These are phyloP conservation scores for Tricholoma saponaceum DNA, from an alignment of 768 basidiomycete species.

Conservation along the genomic window DNA sequence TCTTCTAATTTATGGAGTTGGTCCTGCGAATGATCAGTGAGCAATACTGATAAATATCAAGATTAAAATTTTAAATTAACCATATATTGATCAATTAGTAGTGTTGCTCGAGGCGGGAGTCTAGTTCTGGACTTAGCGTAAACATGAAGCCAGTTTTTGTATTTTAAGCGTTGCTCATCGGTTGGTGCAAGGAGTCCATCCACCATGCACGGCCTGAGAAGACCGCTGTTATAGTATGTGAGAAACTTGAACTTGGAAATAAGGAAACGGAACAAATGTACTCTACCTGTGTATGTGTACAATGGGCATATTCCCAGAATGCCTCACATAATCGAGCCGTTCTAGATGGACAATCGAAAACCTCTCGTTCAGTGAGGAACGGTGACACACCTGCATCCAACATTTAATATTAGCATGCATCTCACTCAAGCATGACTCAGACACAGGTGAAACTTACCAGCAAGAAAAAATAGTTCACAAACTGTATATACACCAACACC, in stretches of 20 bases:
- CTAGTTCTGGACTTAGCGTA: conserved; percentile 10
- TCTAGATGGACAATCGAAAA: conserved; percentile 10
- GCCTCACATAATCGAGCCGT: conserved; percentile 11
- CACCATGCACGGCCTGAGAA: conserved; percentile 2
- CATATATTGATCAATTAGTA: conserved; percentile 11
- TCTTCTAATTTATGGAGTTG: neutral
- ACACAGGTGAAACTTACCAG: conserved; percentile 6
- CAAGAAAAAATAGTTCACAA: conserved; percentile 8
- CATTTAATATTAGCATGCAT: neutral
- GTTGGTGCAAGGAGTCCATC: conserved; percentile 9
- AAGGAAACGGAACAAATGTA: neutral
- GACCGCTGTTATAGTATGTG: neutral
- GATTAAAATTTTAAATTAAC: neutral
- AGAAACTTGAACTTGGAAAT: neutral
- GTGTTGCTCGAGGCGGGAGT: conserved; percentile 3
- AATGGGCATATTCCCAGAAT: conserved; percentile 9
- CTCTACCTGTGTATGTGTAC: neutral
- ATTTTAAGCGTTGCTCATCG: conserved; percentile 9
- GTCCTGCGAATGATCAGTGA: neutral
- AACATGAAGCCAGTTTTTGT: conserved; percentile 19
- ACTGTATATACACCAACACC: conserved; percentile 11
- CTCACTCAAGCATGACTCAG: neutral
- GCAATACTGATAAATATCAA: neutral
- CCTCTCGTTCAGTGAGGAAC: conserved; percentile 7
- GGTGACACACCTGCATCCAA: conserved; percentile 6